Evolutionary conservation across 768 basidiomycete species (phyloP), one percentile per base, ranked within the genome.

Genomic region (Termitomyces sp.): DNA sequence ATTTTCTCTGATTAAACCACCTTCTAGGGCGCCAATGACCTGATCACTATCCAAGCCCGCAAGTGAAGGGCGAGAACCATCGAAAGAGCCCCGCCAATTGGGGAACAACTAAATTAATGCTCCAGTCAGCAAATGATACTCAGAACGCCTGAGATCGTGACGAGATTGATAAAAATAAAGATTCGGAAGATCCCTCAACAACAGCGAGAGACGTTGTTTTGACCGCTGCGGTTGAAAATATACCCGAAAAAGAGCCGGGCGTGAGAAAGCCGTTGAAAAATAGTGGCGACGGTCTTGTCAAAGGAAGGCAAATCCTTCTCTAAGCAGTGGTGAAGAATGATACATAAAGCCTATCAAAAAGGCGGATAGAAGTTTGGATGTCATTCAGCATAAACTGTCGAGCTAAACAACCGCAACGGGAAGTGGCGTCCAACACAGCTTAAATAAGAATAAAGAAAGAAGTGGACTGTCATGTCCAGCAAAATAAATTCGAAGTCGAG

Each of bases 61-160:
- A 37, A 91, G 76, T 2, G 85, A 85, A 28, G 90, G 89, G 0
- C 77, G 74, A 28, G 79, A 76, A 37, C 85, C 84, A 55, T 84
- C 81, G 66, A 92, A 93, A 15, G 73, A 72, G 6, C 90, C 90
- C 57, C 79, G 80, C 90, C 91, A 93, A 10, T 77, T 79, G 2
- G 90, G 90, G 71, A 93, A 93, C 7, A 93, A 65, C 85, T 90
- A 57, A n/a, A 53, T 38, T 30, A 11, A 37, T 30, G 22, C 11
- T 11, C 3, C 17, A 38, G 50, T 55, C 50, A 47, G 56, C 24
- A 48, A 28, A 40, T 24, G 57, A 42, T 38, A 53, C 24, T 14
- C 11, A 19, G 19, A 38, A 50, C 37, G 49, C 37, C n/a, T n/a
- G 11, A 26, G 37, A 15, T 45, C 26, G 28, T 28, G 9, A 50